Percentiles rank a stretch among this genome's conserved stretches.
phyloP scores from a whole-genome alignment of 495 filamentous ascomycete genomes.

The Podospora pseudoanserina region DNA sequence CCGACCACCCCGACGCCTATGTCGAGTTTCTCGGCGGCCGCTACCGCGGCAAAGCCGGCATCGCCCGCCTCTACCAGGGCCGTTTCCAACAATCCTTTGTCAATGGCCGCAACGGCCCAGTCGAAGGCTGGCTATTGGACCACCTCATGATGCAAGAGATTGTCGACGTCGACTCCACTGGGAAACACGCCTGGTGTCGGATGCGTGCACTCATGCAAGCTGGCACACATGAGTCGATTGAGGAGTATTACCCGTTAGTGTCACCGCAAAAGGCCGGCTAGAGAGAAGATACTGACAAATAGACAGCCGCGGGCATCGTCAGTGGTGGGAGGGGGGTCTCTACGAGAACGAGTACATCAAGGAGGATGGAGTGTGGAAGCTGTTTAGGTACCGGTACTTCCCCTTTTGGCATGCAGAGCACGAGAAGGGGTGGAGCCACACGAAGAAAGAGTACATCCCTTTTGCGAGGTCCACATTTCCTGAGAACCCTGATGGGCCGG shows the following conservation, averaged over 20 bases:
- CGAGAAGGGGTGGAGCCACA: conserved; percentile 51
- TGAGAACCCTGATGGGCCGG: conserved; percentile 48
- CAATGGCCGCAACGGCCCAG: conserved; percentile 52
- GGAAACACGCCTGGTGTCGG: conserved; percentile 49
- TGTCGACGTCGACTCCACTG: conserved; percentile 43
- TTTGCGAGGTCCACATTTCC: conserved; percentile 42
- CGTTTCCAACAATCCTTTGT: conserved; percentile 50
- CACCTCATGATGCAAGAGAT: conserved; percentile 57
- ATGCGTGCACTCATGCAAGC: conserved; percentile 56
- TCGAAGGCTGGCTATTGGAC: conserved; percentile 54
- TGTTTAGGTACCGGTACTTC: conserved; percentile 54
- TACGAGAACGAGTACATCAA: conserved; percentile 61
- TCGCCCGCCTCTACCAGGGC: conserved; percentile 51
- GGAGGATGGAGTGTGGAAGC: conserved; percentile 53
- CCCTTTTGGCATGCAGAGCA: conserved; percentile 55
- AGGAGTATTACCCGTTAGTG: conserved; percentile 39
- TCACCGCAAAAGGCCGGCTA: too few relatives aligned
- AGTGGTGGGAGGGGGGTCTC: conserved; percentile 57
- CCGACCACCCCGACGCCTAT: conserved; percentile 51
- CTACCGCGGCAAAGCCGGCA: conserved; percentile 51
- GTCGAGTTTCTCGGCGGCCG: conserved; percentile 55
- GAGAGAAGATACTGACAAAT: too few relatives aligned
- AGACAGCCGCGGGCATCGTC: conserved; percentile 37
- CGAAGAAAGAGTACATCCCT: conserved; percentile 50
- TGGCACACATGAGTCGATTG: conserved; percentile 48